phyloP scores from a whole-genome alignment of 2,329 filamentous ascomycete species.

The Neofusicoccum parvum region DNA sequence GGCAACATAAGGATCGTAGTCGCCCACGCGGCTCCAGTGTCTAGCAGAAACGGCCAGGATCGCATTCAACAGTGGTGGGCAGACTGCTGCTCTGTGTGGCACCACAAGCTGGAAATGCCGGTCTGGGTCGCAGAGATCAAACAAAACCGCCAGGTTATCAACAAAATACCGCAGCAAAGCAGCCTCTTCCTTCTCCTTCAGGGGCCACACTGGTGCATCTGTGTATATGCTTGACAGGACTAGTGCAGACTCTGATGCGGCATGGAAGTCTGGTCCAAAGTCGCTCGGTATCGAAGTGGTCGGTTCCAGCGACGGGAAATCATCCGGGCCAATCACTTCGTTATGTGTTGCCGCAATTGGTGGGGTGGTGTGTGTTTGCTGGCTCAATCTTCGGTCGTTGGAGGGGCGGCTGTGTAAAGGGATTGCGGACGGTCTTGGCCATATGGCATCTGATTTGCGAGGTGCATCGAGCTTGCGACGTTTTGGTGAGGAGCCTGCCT shows the following conservation, averaged over 20 bases:
- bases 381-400: background rate
- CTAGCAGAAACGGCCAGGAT: conserved; percentile 46
- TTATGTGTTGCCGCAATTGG: background rate
- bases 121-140: conserved; percentile 37
- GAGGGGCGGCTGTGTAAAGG: background rate
- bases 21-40: conserved; percentile 43
- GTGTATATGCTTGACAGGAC: conserved; percentile 31
- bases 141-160: conserved; percentile 32
- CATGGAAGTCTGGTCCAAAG: conserved; percentile 13
- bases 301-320: conserved; percentile 24
- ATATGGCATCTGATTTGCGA: background rate
- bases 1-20: conserved; percentile 44
- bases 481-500: conserved; percentile 8
- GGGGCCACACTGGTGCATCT: conserved; percentile 33
- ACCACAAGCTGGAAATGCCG: conserved; percentile 58
- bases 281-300: conserved; percentile 24
- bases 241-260: conserved; percentile 24
- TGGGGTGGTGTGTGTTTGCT: background rate
- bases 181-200: conserved; percentile 33
- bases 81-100: conserved; percentile 54
- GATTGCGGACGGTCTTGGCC: background rate
- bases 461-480: conserved; percentile 13
- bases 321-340: background rate
- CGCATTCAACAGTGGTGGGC: conserved; percentile 50
- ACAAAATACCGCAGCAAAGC: conserved; percentile 35